Evolutionary conservation across 2,329 filamentous ascomycete species (phyloP), one percentile per base, ranked within the genome.

Genomic region (Phyllosticta citriasiana): DNA sequence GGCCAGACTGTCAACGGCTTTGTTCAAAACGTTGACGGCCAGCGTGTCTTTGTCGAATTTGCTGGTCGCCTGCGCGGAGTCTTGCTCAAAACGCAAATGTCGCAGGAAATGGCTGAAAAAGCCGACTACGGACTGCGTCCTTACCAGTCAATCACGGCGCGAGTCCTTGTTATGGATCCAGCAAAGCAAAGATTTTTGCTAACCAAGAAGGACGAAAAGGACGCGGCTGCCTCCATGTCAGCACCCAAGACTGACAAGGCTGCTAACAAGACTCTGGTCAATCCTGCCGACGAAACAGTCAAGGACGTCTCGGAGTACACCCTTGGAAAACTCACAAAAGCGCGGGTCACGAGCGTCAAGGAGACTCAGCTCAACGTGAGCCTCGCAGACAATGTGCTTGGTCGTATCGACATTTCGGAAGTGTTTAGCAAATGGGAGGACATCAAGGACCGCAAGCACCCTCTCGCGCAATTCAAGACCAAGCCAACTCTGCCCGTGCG

Each of bases 401-500:
- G 93, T n/a, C 89, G 94, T 19, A 86, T 99, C 63, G 93, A 97
- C 70, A 84, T 94, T 5, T 95, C 94, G 1, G 91, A 97, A 72
- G 77, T 92, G 12, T 99, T 96, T 71, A 89, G 97, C 72, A 81
- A 80, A 10, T 97, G 88, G 87, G 88, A 95, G 55, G 87, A 93
- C 53, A 94, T 99, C 68, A 80, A 84, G 61, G 85, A 97, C 70
- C 83, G 86, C 62, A 96, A 93, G 74, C 80, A 85, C 27, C 93
- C 94, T 1, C 79, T 97, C n/a, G 79, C 80, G 61, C 82, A 83
- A 64, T 95, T 96, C 76, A 82, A 84, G 64, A 78, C 81, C 57
- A 88, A 89, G 66, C 84, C 93, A 62, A 77, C 85, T 54, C 75
- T 97, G 30, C 78, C 83, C 14, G 91, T 92, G 50, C 88, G 86